These are phyloP conservation scores for Xylaria sp. DNA, from an alignment of 2,329 filamentous ascomycete genomes.

Conservation along the genomic window DNA sequence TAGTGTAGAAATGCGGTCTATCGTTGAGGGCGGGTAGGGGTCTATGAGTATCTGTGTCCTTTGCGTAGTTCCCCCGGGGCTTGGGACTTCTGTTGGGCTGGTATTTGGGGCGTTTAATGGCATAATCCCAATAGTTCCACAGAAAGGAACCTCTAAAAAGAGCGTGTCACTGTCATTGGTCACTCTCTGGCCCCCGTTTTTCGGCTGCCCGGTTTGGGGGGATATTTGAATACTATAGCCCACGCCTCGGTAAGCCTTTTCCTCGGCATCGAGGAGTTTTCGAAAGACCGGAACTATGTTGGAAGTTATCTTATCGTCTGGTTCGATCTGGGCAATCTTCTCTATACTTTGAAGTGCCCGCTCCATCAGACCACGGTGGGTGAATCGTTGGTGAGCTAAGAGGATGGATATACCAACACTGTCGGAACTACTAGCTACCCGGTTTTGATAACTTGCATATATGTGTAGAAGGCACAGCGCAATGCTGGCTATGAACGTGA, in stretches of 20 bases:
- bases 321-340: conserved; percentile 28
- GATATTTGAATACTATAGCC: conserved; percentile 9
- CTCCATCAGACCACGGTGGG: conserved; percentile 51
- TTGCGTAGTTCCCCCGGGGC: background rate
- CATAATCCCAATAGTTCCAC: conserved; percentile 19
- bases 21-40: background rate
- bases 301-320: conserved; percentile 36
- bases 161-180: background rate
- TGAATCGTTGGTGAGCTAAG: conserved; percentile 48
- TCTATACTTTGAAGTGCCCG: conserved; percentile 44
- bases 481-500: conserved; percentile 47
- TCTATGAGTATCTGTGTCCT: background rate
- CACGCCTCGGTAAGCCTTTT: conserved; percentile 24
- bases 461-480: conserved; percentile 51
- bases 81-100: background rate
- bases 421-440: background rate
- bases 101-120: background rate
- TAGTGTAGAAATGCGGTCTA: background rate
- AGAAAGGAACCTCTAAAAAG: conserved; percentile 20
- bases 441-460: conserved; percentile 36
- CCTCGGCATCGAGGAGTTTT: conserved; percentile 48
- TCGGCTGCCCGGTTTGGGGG: background rate
- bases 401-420: conserved; percentile 35
- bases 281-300: conserved; percentile 43
- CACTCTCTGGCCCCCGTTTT: background rate